Base-by-base conservation (phyloP, 1,139 yeast species). In the Scheffersomyces cryptocercus region DNA sequence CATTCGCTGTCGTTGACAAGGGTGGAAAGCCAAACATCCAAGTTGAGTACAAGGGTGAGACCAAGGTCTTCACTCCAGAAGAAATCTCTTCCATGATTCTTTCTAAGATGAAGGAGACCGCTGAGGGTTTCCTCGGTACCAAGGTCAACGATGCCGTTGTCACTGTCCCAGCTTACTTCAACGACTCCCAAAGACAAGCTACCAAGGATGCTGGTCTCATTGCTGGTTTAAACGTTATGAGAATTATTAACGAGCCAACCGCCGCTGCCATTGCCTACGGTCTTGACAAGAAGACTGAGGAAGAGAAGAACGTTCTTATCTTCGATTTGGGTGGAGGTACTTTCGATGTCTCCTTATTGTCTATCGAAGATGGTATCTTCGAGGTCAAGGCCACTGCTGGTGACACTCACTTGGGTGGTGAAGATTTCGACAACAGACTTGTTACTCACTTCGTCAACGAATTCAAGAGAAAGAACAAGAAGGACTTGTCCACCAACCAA, bases 321-420 rank as follows among this genome's bases (percentile, higher is more conserved):
- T 90, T 89, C 73, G 97, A 90, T 73, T 80, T 90, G 65, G 97
- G 97, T 82, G 97, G 97, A 78, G 97, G 97, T 81, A 90, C 97
- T 62, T 90, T 90, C 71, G 97, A 90, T 87, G 97, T 90, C 46
- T 90, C 97, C 35, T 79, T 90, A 56, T 79, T 90, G 59, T 85
- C 93, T 44, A 90, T 90, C 67, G 96, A 90, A 70, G 96, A 89
- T 54, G 97, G 97, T 81, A 88, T 90, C 58, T 90, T 90, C 70
- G 95, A 90, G 73, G 97, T 90, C 62, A 88, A 89, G 81, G 91
- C 97, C 52, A 90, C 97, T 58, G 97, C 97, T 48, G 97, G 97
- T 85, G 97, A 90, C 75, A 90, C 97, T 54, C 97, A 90, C 75
- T 82, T 90, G 78, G 97, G 97, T 79, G 97, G 97, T 81, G 97